These are phyloP conservation scores for Sugiyamaella smithiae DNA, from an alignment of 805 yeast species.

Conservation along the genomic window DNA sequence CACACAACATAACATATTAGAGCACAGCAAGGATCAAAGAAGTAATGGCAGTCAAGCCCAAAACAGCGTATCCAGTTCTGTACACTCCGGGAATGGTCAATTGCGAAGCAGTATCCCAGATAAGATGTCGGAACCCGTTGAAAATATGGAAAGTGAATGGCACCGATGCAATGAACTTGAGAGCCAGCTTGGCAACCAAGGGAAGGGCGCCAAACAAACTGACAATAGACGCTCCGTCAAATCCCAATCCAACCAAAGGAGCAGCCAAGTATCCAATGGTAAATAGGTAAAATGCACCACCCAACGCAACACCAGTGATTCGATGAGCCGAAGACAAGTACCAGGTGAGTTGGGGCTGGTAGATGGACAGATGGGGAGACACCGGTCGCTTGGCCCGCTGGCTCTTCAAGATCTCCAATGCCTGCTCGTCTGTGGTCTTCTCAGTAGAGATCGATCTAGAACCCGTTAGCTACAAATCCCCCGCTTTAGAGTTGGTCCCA, in stretches of 20 bases:
- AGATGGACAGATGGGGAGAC: slow-evolving; percentile 87
- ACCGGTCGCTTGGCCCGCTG: slow-evolving; percentile 88
- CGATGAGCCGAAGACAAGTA: slow-evolving; percentile 79
- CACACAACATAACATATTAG: slow-evolving; percentile 26
- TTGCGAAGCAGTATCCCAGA: slow-evolving; percentile 88
- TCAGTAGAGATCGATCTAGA: slow-evolving; percentile 37
- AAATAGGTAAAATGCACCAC: slow-evolving; percentile 71
- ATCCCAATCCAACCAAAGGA: slow-evolving; percentile 54
- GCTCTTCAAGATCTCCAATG: slow-evolving; percentile 64
- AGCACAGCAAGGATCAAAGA: slow-evolving; percentile 47
- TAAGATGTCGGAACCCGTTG: slow-evolving; percentile 88
- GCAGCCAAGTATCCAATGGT: slow-evolving; percentile 73
- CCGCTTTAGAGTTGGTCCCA: background rate
- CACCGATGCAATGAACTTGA: slow-evolving; percentile 69
- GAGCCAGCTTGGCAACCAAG: slow-evolving; percentile 52
- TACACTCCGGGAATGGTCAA: slow-evolving; percentile 83
- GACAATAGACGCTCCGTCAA: slow-evolving; percentile 54
- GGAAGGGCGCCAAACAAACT: slow-evolving; percentile 63
- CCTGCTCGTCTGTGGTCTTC: slow-evolving; percentile 57
- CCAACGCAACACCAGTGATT: slow-evolving; percentile 81
- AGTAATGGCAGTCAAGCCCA: slow-evolving; percentile 56
- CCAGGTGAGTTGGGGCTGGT: slow-evolving; percentile 89
- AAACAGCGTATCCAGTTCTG: slow-evolving; percentile 83
- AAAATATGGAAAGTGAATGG: slow-evolving; percentile 84
- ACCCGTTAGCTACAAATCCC: background rate